These are phyloP conservation scores for Teunomyces barrocoloradensis DNA, from an alignment of 805 yeast genomes.

Conservation along the genomic window DNA sequence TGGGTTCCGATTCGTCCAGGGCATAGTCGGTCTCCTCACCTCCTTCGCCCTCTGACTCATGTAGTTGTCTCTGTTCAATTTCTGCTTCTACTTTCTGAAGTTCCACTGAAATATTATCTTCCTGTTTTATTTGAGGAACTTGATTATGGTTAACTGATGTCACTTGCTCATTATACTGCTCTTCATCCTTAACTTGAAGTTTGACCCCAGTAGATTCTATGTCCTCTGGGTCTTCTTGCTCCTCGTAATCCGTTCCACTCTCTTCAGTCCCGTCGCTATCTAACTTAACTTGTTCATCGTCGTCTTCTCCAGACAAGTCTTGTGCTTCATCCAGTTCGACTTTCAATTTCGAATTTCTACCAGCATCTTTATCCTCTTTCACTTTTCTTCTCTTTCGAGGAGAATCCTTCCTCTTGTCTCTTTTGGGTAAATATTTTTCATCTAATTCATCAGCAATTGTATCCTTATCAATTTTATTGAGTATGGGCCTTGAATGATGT, in stretches of 20 bases:
- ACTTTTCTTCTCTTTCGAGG: constrained; percentile 9
- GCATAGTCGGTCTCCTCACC: constrained; percentile 4
- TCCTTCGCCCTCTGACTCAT: constrained; percentile 7
- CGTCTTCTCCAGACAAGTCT: constrained; percentile 2
- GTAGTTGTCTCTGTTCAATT: constrained; percentile 1
- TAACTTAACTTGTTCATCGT: neutral
- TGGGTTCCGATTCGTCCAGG: neutral
- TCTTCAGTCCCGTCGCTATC: neutral
- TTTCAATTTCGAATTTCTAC: constrained; percentile 6
- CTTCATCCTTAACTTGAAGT: neutral
- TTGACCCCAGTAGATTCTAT: neutral
- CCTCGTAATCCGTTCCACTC: neutral
- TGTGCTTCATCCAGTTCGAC: constrained; percentile 9
- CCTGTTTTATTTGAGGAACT: neutral
- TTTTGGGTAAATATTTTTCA: constrained; percentile 13
- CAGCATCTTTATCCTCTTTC: constrained; percentile 9
- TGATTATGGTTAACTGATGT: neutral
- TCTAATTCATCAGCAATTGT: constrained; percentile 19
- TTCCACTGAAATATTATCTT: neutral
- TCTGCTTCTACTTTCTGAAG: constrained; percentile 4
- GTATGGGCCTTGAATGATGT: constrained; percentile 12
- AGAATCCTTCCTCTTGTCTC: constrained; percentile 11
- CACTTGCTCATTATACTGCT: constrained; percentile 6
- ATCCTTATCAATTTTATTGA: constrained; percentile 15
- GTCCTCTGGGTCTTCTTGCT: neutral